Evolutionary conservation across 2,329 filamentous ascomycete species (phyloP).

Genomic region (Cercospora sp.): DNA sequence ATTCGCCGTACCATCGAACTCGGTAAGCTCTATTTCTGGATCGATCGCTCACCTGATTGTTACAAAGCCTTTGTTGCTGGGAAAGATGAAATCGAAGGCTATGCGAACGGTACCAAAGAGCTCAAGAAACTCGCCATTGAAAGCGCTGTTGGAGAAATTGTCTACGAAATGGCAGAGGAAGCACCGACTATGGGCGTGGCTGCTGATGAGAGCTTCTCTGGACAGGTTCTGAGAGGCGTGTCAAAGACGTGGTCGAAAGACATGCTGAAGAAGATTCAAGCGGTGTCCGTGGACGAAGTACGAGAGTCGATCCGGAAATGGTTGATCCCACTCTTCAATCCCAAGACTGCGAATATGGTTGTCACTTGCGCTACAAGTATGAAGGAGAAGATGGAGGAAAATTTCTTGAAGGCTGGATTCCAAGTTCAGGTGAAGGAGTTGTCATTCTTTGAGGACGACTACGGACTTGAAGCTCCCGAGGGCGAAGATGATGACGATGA

Average conservation of each 20-base stretch:
- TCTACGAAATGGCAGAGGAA: constrained; percentile 82
- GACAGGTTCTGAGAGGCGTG: constrained; percentile 74
- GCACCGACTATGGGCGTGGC: constrained; percentile 82
- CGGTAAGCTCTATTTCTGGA: constrained; percentile 77
- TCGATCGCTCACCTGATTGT: constrained; percentile 87
- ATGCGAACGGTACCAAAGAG: constrained; percentile 68
- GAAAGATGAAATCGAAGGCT: constrained; percentile 70
- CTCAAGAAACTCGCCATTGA: constrained; percentile 84
- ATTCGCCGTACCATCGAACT: constrained; percentile 77
- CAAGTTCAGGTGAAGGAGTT: constrained; percentile 72
- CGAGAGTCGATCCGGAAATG: constrained; percentile 71
- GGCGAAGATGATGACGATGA: constrained; percentile 62
- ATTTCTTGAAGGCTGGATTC: constrained; percentile 76
- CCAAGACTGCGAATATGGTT: constrained; percentile 78
- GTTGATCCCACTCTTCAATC: constrained; percentile 76
- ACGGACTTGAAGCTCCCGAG: constrained; percentile 69
- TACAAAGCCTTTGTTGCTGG: constrained; percentile 82
- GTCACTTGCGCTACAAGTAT: constrained; percentile 85
- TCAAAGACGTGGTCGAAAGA: constrained; percentile 75
- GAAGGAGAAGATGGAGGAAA: constrained; percentile 75
- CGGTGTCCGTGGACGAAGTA: constrained; percentile 75
- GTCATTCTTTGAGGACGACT: constrained; percentile 83
- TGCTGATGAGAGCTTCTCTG: constrained; percentile 79
- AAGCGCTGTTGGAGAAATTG: constrained; percentile 85
- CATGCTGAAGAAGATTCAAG: constrained; percentile 74